Base-by-base conservation (phyloP, 768 basidiomycete species). In the Basidioascus undulatus region DNA sequence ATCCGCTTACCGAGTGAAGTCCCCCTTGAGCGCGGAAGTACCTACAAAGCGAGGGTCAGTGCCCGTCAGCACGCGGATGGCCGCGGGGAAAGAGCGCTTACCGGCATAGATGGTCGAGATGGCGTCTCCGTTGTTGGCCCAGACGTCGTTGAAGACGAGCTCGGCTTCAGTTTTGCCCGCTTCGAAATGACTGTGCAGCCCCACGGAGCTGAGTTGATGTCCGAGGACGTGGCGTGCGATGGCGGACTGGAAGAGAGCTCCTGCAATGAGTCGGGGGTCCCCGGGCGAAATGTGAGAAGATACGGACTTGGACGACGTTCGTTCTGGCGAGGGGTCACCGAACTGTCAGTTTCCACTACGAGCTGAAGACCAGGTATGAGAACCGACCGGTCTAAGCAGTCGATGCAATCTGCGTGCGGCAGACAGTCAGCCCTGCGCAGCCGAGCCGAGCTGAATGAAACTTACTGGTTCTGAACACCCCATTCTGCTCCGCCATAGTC, bases 71-170 rank as follows among this genome's bases (percentile, higher is more conserved):
- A n/a, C n/a, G n/a, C n/a, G n/a, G n/a, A n/a, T n/a, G n/a, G n/a
- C n/a, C n/a, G n/a, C n/a, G n/a, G n/a, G n/a, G n/a, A n/a, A n/a
- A n/a, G n/a, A n/a, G n/a, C n/a, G n/a, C n/a, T n/a, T n/a, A n/a
- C n/a, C n/a, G n/a, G n/a, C n/a, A n/a, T n/a, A n/a, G n/a, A n/a
- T n/a, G n/a, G n/a, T n/a, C n/a, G 80, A 86, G 44, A 92, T 80
- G 5, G 82, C 77, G 55, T 98, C 92, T 0, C 92, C 92, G 49
- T 96, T 96, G 53, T 96, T 92, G 2, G 92, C 92, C 92, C 92
- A 98, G 32, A 35, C 23, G 8, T 80, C 71, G 47, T 82, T 87
- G 55, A 87, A 81, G 15, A 71, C 67, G 15, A 69, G 49, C 49
- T 89, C 82, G 41, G 71, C 74, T 32, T 43, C 31, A 66, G 63